Evolutionary conservation across 1,284 basidiomycete genomes (phyloP).

Genomic region (Mycosarcoma maydis): DNA sequence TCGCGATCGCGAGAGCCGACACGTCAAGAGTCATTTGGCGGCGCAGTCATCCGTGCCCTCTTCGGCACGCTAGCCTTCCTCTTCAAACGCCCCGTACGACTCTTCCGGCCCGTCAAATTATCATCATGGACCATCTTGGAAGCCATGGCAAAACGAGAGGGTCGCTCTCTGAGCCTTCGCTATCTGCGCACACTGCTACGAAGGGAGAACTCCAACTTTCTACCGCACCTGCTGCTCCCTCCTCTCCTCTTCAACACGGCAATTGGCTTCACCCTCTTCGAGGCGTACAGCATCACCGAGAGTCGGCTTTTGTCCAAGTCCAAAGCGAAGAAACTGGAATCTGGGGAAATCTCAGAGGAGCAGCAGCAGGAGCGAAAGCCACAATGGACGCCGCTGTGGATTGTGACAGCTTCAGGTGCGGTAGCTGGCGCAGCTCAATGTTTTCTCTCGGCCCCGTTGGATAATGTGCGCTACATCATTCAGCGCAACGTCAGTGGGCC

Average conservation of each 20-base stretch:
- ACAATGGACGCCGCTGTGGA: slow-evolving; percentile 54
- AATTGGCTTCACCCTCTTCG: slow-evolving; percentile 67
- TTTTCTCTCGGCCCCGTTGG: slow-evolving; percentile 68
- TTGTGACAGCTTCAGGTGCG: slow-evolving; percentile 62
- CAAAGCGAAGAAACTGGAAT: neutral
- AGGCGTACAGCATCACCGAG: slow-evolving; percentile 63
- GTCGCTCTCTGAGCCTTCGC: slow-evolving; percentile 53
- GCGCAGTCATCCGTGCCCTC: slow-evolving; percentile 61
- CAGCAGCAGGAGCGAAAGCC: slow-evolving; percentile 5
- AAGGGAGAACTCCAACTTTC: slow-evolving; percentile 55
- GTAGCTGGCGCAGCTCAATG: slow-evolving; percentile 68
- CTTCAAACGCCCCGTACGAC: slow-evolving; percentile 67
- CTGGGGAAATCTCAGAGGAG: neutral
- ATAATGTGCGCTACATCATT: slow-evolving; percentile 68
- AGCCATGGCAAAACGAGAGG: slow-evolving; percentile 67
- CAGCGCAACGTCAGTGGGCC: slow-evolving; percentile 43
- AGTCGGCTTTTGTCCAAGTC: slow-evolving; percentile 29
- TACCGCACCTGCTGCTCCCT: slow-evolving; percentile 61
- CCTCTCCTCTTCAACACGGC: slow-evolving; percentile 66
- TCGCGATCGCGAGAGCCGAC: slow-evolving; percentile 16
- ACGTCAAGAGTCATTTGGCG: slow-evolving; percentile 52
- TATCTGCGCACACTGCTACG: slow-evolving; percentile 65
- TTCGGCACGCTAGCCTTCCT: slow-evolving; percentile 67
- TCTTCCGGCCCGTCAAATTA: slow-evolving; percentile 67
- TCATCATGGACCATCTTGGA: slow-evolving; percentile 67